These are phyloP conservation scores for Camellia lanceoleosa DNA, from an alignment of 148 eudicot species.

Conservation along the genomic window DNA sequence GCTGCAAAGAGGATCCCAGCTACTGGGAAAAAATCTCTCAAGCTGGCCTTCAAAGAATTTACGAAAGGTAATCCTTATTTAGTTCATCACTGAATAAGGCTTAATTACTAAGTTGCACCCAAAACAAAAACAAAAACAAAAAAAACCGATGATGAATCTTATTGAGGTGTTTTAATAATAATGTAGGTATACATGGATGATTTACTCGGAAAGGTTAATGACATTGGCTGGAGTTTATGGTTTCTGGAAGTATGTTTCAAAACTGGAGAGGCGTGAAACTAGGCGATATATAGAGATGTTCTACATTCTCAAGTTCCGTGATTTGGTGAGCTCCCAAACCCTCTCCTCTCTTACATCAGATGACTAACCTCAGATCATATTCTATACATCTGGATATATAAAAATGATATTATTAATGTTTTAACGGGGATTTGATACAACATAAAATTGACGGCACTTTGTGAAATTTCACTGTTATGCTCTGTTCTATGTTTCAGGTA, in stretches of 20 bases:
- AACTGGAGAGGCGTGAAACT: conserved; percentile 92
- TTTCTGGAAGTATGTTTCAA: conserved; percentile 95
- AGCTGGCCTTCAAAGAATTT: conserved; percentile 66
- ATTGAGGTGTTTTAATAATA: neutral
- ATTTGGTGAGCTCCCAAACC: conserved; percentile 54
- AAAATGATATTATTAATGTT: neutral
- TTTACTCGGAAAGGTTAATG: conserved; percentile 93
- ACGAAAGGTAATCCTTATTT: conserved; percentile 48
- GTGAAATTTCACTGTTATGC: neutral
- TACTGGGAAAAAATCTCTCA: conserved; percentile 66
- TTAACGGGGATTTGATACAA: no score
- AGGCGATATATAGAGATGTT: conserved; percentile 96
- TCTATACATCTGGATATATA: neutral
- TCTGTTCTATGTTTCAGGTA: conserved; percentile 43
- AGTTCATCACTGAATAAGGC: neutral
- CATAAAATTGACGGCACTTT: neutral
- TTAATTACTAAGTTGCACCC: neutral
- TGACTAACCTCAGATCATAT: neutral
- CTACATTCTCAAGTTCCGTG: conserved; percentile 87
- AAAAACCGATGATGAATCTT: neutral
- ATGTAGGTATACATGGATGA: conserved; percentile 93
- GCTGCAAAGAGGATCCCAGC: conserved; percentile 55
- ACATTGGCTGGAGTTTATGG: conserved; percentile 97
- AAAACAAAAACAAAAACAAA: neutral
- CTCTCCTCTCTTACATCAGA: neutral